A percentile compares a stretch with the other conserved stretches of the same genome.
Evolutionary conservation across 208 protist species (phyloP).

Genomic region (Naegleria fowleri): DNA sequence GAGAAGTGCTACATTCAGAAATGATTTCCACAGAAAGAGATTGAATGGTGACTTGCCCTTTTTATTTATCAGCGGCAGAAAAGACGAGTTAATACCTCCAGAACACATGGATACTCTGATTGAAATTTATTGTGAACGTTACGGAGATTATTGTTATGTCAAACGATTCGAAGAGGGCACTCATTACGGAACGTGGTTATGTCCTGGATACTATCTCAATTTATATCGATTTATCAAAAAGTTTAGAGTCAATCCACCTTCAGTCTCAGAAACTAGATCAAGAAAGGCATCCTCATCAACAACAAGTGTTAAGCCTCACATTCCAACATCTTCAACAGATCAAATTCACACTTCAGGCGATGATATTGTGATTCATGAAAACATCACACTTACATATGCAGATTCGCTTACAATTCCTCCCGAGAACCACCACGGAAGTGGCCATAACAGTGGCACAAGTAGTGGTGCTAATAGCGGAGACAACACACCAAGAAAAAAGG

Average conservation of each 20-base stretch:
- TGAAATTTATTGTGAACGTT: constrained; percentile 40
- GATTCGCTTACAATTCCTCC: background rate
- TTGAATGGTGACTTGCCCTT: constrained; percentile 45
- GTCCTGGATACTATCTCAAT: constrained; percentile 54
- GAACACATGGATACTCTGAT: constrained; percentile 65
- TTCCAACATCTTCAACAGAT: background rate
- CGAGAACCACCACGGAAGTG: background rate
- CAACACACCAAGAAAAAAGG: background rate
- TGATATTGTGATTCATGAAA: background rate
- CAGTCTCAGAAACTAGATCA: background rate
- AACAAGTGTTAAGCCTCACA: background rate
- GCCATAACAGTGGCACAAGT: background rate
- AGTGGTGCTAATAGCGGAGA: background rate
- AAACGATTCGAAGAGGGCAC: constrained; percentile 59
- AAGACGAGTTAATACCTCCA: constrained; percentile 76
- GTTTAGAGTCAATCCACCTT: background rate
- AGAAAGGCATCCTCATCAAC: background rate
- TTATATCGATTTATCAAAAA: constrained; percentile 60
- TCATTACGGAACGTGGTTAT: constrained; percentile 61
- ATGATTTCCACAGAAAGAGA: background rate
- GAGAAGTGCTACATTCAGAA: background rate
- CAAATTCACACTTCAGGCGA: background rate
- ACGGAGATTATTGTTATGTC: constrained; percentile 45
- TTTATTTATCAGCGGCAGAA: constrained; percentile 65
- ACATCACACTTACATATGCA: background rate